A percentile compares a stretch with the other conserved stretches of the same genome.
Evolutionary conservation across 164 flowering plant genomes (phyloP).

Genomic region (Houttuynia cordata): DNA sequence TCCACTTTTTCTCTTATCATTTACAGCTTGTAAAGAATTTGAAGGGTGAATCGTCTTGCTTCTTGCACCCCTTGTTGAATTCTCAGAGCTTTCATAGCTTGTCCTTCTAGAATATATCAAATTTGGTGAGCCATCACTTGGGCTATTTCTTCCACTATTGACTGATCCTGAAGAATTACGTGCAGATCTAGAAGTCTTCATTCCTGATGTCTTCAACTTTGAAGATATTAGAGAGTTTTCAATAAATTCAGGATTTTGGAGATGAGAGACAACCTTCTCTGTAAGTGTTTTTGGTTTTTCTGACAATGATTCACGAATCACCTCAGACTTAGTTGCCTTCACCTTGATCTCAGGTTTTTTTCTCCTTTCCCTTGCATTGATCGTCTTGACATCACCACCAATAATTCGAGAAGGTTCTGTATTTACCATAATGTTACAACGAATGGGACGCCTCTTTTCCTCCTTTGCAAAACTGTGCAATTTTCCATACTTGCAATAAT

Average conservation of each 20-base stretch:
- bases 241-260: conserved; percentile 6
- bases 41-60: not conserved
- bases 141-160: not conserved
- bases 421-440: conserved; percentile 11
- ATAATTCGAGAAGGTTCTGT: conserved; percentile 3
- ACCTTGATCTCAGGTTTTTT: conserved; percentile 9
- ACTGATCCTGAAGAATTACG: not conserved
- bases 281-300: conserved; percentile 2
- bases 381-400: conserved; percentile 4
- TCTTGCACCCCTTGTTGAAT: not conserved
- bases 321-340: conserved; percentile 11
- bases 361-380: conserved; percentile 10
- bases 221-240: conserved; percentile 6
- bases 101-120: not conserved
- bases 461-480: conserved; percentile 30
- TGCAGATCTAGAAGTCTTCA: conserved; percentile 6
- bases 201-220: conserved; percentile 15
- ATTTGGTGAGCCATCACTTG: not conserved
- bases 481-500: conserved; percentile 75
- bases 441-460: conserved; percentile 18
- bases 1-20: not conserved
- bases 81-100: not conserved
- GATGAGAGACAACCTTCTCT: conserved; percentile 7
- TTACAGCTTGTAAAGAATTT: not conserved
- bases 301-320: not conserved